phyloP scores from a whole-genome alignment of 2,329 filamentous ascomycete species.

The Ophiocordyceps unilateralis region DNA sequence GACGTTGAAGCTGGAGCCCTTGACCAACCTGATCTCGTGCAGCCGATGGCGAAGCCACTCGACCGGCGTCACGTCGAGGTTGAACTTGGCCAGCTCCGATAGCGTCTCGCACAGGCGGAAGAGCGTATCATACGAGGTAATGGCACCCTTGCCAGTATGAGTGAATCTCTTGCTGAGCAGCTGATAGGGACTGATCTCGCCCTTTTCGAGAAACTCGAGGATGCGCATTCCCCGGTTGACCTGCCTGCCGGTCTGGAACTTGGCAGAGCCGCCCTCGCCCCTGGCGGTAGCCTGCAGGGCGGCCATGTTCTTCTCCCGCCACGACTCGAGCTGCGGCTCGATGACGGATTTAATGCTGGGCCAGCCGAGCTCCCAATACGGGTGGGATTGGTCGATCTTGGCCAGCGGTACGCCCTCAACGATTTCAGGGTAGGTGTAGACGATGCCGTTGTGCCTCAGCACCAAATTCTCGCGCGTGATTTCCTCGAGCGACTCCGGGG shows the following conservation, averaged over 20 bases:
- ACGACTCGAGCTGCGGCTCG: conserved; percentile 25
- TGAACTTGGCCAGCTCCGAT: conserved; percentile 34
- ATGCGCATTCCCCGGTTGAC: conserved; percentile 36
- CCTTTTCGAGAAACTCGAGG: conserved; percentile 32
- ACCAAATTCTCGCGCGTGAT: conserved; percentile 28
- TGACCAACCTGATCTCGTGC: conserved; percentile 25
- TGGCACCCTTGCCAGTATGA: conserved; percentile 19
- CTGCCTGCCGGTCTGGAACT: conserved; percentile 37
- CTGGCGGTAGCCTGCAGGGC: conserved; percentile 15
- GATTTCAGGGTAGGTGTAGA: conserved; percentile 32
- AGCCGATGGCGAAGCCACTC: conserved; percentile 41
- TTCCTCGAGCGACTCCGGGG: conserved; percentile 7
- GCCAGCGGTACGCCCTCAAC: conserved; percentile 34
- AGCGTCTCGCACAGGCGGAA: conserved; percentile 37
- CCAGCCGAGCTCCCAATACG: conserved; percentile 41
- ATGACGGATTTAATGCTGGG: conserved; percentile 25
- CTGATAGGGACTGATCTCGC: conserved; percentile 38
- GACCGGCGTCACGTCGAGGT: conserved; percentile 31
- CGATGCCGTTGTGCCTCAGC: conserved; percentile 28
- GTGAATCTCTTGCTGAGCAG: conserved; percentile 35
- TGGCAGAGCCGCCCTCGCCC: conserved; percentile 19
- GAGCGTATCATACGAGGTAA: conserved; percentile 36
- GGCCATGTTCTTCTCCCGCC: conserved; percentile 27
- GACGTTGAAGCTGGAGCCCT: conserved; percentile 32
- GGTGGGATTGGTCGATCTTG: conserved; percentile 30